Evolutionary conservation across 2,329 filamentous ascomycete genomes (phyloP), one percentile per base, ranked within the genome.

Genomic region (Fusarium brevicatenulatum): DNA sequence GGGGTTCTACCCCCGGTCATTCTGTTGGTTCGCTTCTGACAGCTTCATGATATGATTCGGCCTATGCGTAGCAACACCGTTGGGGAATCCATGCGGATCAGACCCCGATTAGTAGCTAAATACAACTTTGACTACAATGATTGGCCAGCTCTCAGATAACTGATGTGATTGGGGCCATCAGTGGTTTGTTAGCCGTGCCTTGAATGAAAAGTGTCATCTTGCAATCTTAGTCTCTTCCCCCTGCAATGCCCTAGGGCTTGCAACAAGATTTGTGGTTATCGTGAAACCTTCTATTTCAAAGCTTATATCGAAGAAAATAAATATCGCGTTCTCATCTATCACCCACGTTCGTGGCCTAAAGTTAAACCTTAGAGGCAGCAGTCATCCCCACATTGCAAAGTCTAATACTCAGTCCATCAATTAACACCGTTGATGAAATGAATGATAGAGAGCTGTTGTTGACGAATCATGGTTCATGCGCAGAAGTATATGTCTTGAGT

Each of bases 391-490:
- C 16, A 12, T 34, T 34, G 32, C 32, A 34, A n/a, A 11, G 46
- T 32, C 21, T 23, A 18, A 50, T 32, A n/a, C 21, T 50, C 10
- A 32, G 30, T 23, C 4, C 15, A 9, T 3, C 10, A 5, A 13
- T 13, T 4, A 18, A 23, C 7, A 7, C 16, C 10, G 2, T 5
- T n/a, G 5, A 23, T 9, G 4, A 16, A 18, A 23, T 23, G n/a
- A 32, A 32, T 8, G 11, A 32, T 19, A 23, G 7, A 32, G 18
- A 19, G 10, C 21, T 8, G 21, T 23, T 13, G 15, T 23, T 13
- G 15, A 34, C 7, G 2, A 32, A 23, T 18, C 0, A 28, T 9
- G 10, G 5, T n/a, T 10, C 10, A 16, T 8, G 7, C 15, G 4
- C 9, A 12, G 3, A 30, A n/a, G 7, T 11, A 4, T 9, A n/a